phyloP scores from a whole-genome alignment of 139 green algal species.

The Haematococcus lacustris region DNA sequence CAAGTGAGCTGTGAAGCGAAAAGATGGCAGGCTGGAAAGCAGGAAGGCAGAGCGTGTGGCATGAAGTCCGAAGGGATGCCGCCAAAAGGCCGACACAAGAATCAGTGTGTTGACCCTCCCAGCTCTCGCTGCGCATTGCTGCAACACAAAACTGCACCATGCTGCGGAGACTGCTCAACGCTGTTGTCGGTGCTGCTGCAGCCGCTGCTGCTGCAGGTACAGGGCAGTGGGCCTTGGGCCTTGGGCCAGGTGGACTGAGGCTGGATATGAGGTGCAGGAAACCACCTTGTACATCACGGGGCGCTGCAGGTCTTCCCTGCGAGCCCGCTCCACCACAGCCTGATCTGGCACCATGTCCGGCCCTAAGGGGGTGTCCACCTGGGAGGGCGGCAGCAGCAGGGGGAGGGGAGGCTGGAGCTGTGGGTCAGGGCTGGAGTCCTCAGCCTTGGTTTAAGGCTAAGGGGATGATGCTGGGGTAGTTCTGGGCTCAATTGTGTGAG shows the following conservation, averaged over 20 bases:
- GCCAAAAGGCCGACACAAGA: too few species aligned
- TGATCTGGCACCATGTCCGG: background rate
- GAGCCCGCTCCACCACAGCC: background rate
- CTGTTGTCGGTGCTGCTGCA: background rate
- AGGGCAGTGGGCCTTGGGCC: conserved; percentile 49
- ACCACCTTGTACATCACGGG: background rate
- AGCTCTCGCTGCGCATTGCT: background rate
- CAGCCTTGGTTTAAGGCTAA: too few species aligned
- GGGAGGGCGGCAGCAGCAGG: too few species aligned
- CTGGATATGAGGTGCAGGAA: background rate
- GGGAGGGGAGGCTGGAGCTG: too few species aligned
- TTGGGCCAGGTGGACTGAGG: too few species aligned
- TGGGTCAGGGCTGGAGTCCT: too few species aligned
- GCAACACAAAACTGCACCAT: too few species aligned
- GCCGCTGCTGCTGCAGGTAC: conserved; percentile 45
- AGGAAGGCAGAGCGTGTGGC: background rate
- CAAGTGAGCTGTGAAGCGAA: too few species aligned
- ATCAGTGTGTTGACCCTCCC: too few species aligned
- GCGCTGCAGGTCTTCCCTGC: background rate
- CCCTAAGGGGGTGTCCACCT: background rate
- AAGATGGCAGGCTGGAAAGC: background rate
- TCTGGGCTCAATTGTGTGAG: too few species aligned
- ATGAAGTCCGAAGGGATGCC: background rate
- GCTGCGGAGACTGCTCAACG: background rate
- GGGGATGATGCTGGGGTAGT: too few species aligned